Evolutionary conservation across 192 early-diverging fungal species (phyloP), one percentile per base, ranked within the genome.

Genomic region (Pilobolus umbonatus): DNA sequence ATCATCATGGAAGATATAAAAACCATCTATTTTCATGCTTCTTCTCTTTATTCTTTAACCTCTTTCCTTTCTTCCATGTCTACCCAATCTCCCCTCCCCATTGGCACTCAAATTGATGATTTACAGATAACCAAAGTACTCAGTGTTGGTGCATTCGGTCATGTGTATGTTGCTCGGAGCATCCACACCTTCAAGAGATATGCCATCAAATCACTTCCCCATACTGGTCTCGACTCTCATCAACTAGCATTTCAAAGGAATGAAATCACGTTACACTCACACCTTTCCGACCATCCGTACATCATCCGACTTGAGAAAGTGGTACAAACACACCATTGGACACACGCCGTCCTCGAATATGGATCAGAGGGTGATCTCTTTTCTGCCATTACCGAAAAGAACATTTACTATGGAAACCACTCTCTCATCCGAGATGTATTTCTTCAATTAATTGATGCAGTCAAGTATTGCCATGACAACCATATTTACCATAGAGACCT

Each of bases 341-440:
- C 88, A 34, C 79, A 88, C 40, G 69, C 88, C 45, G 76, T 89
- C 24, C 75, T 91, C 54, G 89, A 91, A 73, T 85, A 80, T 64
- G 90, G 88, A 15, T 76, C 77, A 12, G 94, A 93, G 46, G 96
- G 96, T 51, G 96, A 99, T 80, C 78, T 99, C 28, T 99, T 99
- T 71, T 90, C 91, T 42, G 87, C 87, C 43, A 97, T 99, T 60
- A 93, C 95, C 7, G 83, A 81, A 28, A 80, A 86, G 12, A 88
- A 88, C 36, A 83, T 77, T n/a, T 89, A 89, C 29, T 48, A 73
- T 34, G 82, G 80, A 62, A 82, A 85, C 39, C 92, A 93, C 69
- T 45, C 65, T 39, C 88, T 93, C 25, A 83, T 93, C 43, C 85
- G 88, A 21, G 71, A 79, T 36, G 88, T 94, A 35, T 82, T 98